phyloP scores from a whole-genome alignment of 2,329 filamentous ascomycete genomes.

The Talaromyces piceae region DNA sequence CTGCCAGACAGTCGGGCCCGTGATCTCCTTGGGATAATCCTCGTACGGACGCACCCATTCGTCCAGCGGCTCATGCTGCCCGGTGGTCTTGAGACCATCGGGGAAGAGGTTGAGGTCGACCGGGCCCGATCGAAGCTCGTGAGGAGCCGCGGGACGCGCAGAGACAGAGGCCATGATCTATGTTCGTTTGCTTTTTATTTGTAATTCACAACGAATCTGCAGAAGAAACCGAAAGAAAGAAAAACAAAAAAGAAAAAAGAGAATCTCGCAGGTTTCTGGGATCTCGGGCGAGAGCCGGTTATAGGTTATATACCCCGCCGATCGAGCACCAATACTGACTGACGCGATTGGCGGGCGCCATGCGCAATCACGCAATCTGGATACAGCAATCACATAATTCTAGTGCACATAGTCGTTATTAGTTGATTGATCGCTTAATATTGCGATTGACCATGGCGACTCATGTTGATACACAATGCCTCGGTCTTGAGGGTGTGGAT shows the following conservation, averaged over 20 bases:
- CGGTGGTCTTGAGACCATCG: conserved; percentile 60
- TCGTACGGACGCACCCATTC: conserved; percentile 59
- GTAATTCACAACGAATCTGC: no score
- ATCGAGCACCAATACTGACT: no score
- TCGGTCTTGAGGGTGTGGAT: no score
- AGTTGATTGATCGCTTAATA: neutral
- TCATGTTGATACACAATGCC: no score
- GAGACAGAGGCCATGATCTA: neutral
- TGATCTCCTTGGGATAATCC: conserved; percentile 63
- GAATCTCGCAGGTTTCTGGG: no score
- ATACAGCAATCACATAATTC: neutral
- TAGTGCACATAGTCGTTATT: neutral
- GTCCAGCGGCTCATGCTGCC: conserved; percentile 65
- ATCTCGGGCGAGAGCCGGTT: no score
- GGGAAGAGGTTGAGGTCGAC: conserved; percentile 48
- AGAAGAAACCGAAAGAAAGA: no score
- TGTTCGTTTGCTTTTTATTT: no score
- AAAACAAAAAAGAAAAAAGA: no score
- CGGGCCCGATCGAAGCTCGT: neutral
- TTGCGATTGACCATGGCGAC: neutral
- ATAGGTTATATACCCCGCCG: neutral
- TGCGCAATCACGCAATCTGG: neutral
- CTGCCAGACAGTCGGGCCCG: conserved; percentile 66
- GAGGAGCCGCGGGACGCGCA: neutral
- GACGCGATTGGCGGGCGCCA: neutral